Evolutionary conservation across 768 basidiomycete genomes (phyloP), one percentile per base, ranked within the genome.

Genomic region (Lanmaoa pseudosensibilis): DNA sequence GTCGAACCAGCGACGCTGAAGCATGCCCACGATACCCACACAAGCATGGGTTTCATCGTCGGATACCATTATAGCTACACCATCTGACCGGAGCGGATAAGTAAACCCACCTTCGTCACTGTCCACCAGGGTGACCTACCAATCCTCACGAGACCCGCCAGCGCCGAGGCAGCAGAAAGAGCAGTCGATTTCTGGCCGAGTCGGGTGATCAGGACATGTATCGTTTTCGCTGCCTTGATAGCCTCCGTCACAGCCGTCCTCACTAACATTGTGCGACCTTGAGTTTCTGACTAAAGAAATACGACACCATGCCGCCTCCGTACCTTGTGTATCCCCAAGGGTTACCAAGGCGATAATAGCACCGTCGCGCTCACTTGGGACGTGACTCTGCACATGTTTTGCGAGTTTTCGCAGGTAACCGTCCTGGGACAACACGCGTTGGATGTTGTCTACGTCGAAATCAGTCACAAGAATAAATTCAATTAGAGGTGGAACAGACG

Each of bases 1-100:
- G 19, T 71, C 69, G 21, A 71, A 70, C 67, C 69, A 67, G 40
- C 67, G 59, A 47, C 58, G 60, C 45, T 32, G 54, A 32, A 70
- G 50, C 69, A 70, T 71, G 8, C 40, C 32, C 27, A 66, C 7
- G 33, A 71, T 61, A 15, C 45, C 46, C 21, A 0, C 21, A 12
- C 46, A 30, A 13, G 52, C 60, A 19, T 56, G 54, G 0, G 46
- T 45, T 11, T 50, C n/a, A 4, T 58, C 44, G 3, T 51, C 37
- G 18, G 53, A 56, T 2, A 63, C 45, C 43, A 61, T 39, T 3
- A 36, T 11, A 10, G 59, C 58, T 2, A 71, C 50, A 13, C 58
- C 58, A 21, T 63, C 69, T 71, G 41, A n/a, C 13, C 2, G 8
- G n/a, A 47, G 21, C 4, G 25, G 18, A 19, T 57, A 5, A 45